Evolutionary conservation across 768 basidiomycete species (phyloP).

Genomic region (Pisolithus tinctorius): DNA sequence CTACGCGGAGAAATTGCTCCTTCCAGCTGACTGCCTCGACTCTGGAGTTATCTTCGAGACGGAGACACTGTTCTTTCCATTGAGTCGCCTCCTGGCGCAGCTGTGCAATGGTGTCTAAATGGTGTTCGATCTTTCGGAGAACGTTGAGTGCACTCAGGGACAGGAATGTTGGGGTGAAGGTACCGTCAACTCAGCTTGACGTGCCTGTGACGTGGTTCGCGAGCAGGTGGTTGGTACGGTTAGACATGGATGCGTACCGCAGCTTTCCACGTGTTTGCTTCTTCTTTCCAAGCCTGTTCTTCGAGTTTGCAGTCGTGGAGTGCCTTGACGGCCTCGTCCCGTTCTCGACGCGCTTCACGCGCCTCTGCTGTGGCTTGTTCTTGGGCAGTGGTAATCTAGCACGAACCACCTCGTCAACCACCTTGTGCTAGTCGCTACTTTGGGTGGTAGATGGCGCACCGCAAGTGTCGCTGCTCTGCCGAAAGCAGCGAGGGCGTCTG

Average conservation of each 20-base stretch:
- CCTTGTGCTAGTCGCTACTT: background rate
- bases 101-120: conserved; percentile 53
- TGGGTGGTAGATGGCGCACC: conserved; percentile 20
- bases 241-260: conserved; percentile 35
- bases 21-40: conserved; percentile 65
- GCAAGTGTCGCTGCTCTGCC: conserved; percentile 35
- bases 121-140: conserved; percentile 43
- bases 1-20: conserved; percentile 70
- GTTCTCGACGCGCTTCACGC: conserved; percentile 42
- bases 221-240: conserved; percentile 6
- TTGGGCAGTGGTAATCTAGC: conserved; percentile 50
- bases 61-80: conserved; percentile 63
- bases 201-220: conserved; percentile 29
- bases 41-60: conserved; percentile 39
- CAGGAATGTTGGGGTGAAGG: conserved; percentile 8
- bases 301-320: conserved; percentile 41
- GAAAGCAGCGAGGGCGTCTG: conserved; percentile 37
- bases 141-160: background rate
- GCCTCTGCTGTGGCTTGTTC: conserved; percentile 42
- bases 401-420: conserved; percentile 3
- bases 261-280: conserved; percentile 34
- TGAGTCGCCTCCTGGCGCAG: conserved; percentile 59
- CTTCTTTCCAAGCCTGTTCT: conserved; percentile 42
- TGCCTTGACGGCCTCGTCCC: conserved; percentile 41
- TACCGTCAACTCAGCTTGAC: conserved; percentile 54